Evolutionary conservation across 1,139 yeast species (phyloP), one percentile per base, ranked within the genome.

Genomic region (Debaryomycetaceae sp.): DNA sequence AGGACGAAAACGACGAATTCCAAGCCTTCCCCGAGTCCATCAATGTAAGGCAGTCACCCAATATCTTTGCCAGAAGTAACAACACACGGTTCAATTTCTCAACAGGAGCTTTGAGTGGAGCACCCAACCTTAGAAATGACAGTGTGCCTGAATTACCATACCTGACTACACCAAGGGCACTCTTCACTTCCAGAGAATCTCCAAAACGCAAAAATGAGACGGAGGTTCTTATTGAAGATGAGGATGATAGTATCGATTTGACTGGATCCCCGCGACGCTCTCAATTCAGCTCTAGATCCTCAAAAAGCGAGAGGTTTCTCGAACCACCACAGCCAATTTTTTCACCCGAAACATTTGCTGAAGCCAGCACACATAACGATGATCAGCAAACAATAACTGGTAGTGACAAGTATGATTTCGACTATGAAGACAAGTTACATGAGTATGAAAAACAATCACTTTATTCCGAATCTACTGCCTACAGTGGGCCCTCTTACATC

Each of bases 271-370:
- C 77, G 14, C 55, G 60, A 32, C 53, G 70, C 30, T 55, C 58
- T 17, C 60, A 52, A 26, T 56, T 55, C 40, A 56, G 61, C 3
- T 56, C 58, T 47, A 63, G 70, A 36, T 65, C 75, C 15, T 54
- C 63, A 3, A 59, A 63, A 42, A 72, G 79, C 38, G 76, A 75
- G 40, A 59, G 82, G 39, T 72, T 79, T 34, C 58, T 81, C 35
- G 81, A 79, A 30, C 81, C 81, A 2, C 86, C 86, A 6, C 77
- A 78, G 46, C 87, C 87, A 15, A 78, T 81, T 15, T 81, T 81
- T 48, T 74, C 83, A 1, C 81, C 82, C 1, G 74, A 76, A 37
- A 78, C 84, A 0, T 80, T 73, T 56, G 83, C 81, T 2, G 82
- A 78, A 40, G 83, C 84, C 1, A 79, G 78, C 17, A 74, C 78